Evolutionary conservation across 1,284 basidiomycete genomes (phyloP), one percentile per base, ranked within the genome.

Genomic region (Sanguinoderma infundibulare): DNA sequence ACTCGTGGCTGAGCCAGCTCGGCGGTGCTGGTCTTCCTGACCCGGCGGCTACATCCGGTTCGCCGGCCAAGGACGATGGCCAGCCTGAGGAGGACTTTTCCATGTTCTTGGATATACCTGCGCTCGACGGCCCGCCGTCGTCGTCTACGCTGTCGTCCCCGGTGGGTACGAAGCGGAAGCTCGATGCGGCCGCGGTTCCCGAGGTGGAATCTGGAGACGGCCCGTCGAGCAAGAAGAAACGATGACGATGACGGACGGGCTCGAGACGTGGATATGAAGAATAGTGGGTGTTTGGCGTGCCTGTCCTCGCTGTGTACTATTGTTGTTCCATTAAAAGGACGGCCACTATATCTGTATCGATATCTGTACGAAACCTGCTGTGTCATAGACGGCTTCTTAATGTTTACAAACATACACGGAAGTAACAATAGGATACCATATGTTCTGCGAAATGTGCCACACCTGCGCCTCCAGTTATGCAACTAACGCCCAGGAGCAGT

Each of bases 141-240:
- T 5, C n/a, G 66, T 67, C 52, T 39, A 59, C 52, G 51, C 22
- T 17, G 22, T 28, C 53, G 34, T 66, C 65, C 7, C 65, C 65
- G 5, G 30, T 47, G 1, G 72, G 74, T 40, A 71, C 75, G 65
- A 85, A 85, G 69, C 80, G 83, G 62, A 83, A 84, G 70, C 79
- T 81, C 34, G 82, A 85, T 12, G 72, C 72, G 14, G 63, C 65
- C 39, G 77, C 78, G 26, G 63, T 71, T 17, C 65, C 69, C 30
- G 53, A 57, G 35, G 51, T 44, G 1, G 32, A 40, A 3, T 24
- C 50, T 9, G 55, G 38, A 15, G 61, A 61, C 28, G 50, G 47
- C 20, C 60, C 61, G 15, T 55, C 58, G 17, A 57, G 42, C 53
- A 66, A 66, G 62, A 63, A 57, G 44, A 60, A 61, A 32, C 61